These are phyloP conservation scores for Chaetomium sp. DNA, from an alignment of 2,329 filamentous ascomycete genomes.

Conservation along the genomic window DNA sequence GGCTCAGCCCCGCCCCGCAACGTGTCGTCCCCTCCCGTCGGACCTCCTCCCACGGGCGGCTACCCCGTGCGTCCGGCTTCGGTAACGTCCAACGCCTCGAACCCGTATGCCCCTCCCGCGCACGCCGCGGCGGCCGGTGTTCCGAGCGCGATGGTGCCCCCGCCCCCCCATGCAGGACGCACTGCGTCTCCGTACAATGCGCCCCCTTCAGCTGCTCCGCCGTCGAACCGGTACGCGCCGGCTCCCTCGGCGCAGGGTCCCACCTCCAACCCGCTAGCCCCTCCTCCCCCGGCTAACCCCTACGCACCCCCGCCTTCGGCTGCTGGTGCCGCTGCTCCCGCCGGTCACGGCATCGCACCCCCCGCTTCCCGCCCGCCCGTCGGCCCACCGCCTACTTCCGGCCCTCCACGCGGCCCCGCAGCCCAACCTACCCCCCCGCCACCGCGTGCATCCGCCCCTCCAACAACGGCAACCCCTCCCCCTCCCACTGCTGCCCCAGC, in stretches of 20 bases:
- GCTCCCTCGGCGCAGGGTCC: slow-evolving; percentile 51
- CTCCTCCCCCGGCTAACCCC: slow-evolving; percentile 38
- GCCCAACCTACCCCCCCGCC: slow-evolving; percentile 33
- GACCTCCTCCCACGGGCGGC: slow-evolving; percentile 45
- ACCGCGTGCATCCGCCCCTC: slow-evolving; percentile 29
- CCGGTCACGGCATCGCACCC: slow-evolving; percentile 56
- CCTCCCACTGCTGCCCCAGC: slow-evolving; percentile 21
- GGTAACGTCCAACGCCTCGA: slow-evolving; percentile 52
- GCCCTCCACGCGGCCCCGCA: slow-evolving; percentile 25
- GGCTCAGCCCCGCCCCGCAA: slow-evolving; percentile 58
- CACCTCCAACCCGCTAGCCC: slow-evolving; percentile 26
- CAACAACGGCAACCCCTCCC: neutral
- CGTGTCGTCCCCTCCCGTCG: slow-evolving; percentile 64
- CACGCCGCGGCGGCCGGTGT: slow-evolving; percentile 17
- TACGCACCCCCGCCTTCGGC: slow-evolving; percentile 41
- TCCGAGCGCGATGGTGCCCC: slow-evolving; percentile 36
- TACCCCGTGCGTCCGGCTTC: slow-evolving; percentile 45
- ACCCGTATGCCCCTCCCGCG: slow-evolving; percentile 57
- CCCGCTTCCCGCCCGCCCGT: slow-evolving; percentile 35
- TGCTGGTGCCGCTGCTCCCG: slow-evolving; percentile 26
- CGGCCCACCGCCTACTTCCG: slow-evolving; percentile 37
- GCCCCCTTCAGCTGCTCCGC: slow-evolving; percentile 63
- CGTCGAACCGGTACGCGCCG: slow-evolving; percentile 70
- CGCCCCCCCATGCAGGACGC: slow-evolving; percentile 59
- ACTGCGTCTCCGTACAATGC: slow-evolving; percentile 75